Evolutionary conservation across 805 yeast species (phyloP).

Genomic region (Candida berthetii): DNA sequence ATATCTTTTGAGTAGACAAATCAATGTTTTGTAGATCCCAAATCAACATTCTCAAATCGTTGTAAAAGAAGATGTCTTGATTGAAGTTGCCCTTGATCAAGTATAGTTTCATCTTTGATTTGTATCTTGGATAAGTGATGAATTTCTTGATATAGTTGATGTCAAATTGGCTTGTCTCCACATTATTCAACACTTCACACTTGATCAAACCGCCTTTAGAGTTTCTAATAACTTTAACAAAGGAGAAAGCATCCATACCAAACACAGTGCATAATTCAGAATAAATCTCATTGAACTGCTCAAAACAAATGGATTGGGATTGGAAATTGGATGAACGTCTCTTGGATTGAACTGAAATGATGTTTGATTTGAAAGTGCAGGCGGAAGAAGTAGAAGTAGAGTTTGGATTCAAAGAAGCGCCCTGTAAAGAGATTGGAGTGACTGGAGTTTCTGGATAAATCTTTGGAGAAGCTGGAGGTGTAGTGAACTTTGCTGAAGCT

Average conservation of each 20-base stretch:
- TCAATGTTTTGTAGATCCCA: constrained; percentile 18
- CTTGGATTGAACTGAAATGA: background rate
- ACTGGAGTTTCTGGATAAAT: no score
- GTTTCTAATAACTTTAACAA: constrained; percentile 32
- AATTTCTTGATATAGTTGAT: constrained; percentile 26
- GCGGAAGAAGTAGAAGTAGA: background rate
- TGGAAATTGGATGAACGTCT: background rate
- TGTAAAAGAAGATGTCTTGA: constrained; percentile 20
- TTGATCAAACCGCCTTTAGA: constrained; percentile 31
- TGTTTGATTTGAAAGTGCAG: background rate
- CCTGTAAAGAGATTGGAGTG: no score
- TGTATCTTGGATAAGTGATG: constrained; percentile 37
- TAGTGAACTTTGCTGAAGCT: background rate
- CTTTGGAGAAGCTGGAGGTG: no score
- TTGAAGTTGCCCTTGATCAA: constrained; percentile 17
- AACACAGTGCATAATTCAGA: constrained; percentile 13
- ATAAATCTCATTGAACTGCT: constrained; percentile 4
- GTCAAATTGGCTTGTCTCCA: constrained; percentile 3
- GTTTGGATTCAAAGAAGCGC: no score
- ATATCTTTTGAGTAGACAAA: constrained; percentile 12
- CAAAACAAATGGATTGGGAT: background rate
- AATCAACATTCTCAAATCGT: constrained; percentile 22
- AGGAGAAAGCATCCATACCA: constrained; percentile 18
- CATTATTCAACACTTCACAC: constrained; percentile 23
- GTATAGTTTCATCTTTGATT: constrained; percentile 37